Evolutionary conservation across 306 rosid species (phyloP).

Genomic region (Inga laurina): DNA sequence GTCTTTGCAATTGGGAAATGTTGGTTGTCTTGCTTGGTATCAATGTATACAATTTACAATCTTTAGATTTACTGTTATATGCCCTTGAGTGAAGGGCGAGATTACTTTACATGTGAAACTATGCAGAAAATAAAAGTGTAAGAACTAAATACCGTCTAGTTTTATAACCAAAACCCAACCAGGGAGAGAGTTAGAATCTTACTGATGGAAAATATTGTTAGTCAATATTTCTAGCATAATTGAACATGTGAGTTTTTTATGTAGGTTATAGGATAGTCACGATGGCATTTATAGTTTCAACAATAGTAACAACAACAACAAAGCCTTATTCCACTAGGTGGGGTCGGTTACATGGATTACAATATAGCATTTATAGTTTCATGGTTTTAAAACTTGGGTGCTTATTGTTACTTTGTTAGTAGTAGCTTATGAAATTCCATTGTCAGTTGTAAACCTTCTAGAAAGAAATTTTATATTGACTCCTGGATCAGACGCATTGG

Average conservation of each 20-base stretch:
- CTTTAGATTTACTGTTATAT: constrained; percentile 18
- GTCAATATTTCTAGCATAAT: background rate
- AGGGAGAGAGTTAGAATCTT: background rate
- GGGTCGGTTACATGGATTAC: too few species aligned
- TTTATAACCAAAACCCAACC: constrained; percentile 4
- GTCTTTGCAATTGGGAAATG: background rate
- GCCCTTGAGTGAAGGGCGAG: background rate
- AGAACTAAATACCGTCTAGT: background rate
- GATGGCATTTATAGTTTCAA: background rate
- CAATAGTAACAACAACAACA: too few species aligned
- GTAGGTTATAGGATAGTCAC: background rate
- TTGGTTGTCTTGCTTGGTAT: constrained; percentile 15
- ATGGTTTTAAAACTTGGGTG: constrained; percentile 20
- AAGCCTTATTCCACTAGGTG: too few species aligned
- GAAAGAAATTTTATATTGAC: constrained; percentile 11
- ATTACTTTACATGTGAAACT: constrained; percentile 5
- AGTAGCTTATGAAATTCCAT: constrained; percentile 20
- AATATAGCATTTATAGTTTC: background rate
- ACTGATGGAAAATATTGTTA: background rate
- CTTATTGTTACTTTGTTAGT: background rate
- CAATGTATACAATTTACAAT: constrained; percentile 7
- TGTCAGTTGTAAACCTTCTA: constrained; percentile 10
- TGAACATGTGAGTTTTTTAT: constrained; percentile 18
- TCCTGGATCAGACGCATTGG: constrained; percentile 15
- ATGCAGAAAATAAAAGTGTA: background rate